phyloP scores from a whole-genome alignment of 805 yeast species.

The Cyberlindnera suaveolens region DNA sequence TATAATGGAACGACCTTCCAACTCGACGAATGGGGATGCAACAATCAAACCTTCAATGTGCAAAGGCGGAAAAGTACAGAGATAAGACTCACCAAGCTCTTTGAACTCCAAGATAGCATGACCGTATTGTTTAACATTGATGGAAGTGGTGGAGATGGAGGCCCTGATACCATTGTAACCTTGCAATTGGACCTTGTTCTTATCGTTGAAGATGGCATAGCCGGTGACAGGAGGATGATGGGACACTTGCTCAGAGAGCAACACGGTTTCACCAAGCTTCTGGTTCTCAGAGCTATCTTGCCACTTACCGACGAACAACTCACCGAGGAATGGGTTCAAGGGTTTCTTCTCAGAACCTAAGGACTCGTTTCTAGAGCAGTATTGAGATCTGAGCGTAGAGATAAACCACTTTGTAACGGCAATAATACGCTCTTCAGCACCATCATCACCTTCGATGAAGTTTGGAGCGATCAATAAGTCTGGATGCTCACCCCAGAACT shows the following conservation, averaged over 20 bases:
- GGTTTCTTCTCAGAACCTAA: conserved; percentile 98
- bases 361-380: conserved; percentile 84
- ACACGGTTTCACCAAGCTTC: conserved; percentile 65
- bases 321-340: conserved; percentile 93
- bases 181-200: conserved; percentile 61
- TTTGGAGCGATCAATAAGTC: conserved; percentile 74
- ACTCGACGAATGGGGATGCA: conserved; percentile 91
- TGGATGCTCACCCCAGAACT: conserved; percentile 94
- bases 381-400: conserved; percentile 87
- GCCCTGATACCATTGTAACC: conserved; percentile 92
- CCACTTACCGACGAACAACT: conserved; percentile 90
- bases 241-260: conserved; percentile 88
- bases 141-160: conserved; percentile 68
- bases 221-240: conserved; percentile 99
- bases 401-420: conserved; percentile 90
- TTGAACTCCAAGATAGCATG: conserved; percentile 72
- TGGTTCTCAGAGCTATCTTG: conserved; percentile 41
- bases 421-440: conserved; percentile 60
- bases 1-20: conserved; percentile 83
- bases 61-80: conserved; percentile 86
- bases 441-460: conserved; percentile 38
- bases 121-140: conserved; percentile 87
- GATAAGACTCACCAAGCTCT: conserved; percentile 58
- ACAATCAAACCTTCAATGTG: conserved; percentile 91
- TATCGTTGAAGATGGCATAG: conserved; percentile 71